phyloP scores from a whole-genome alignment of 2,329 filamentous ascomycete genomes.

The Daldinia sp. region DNA sequence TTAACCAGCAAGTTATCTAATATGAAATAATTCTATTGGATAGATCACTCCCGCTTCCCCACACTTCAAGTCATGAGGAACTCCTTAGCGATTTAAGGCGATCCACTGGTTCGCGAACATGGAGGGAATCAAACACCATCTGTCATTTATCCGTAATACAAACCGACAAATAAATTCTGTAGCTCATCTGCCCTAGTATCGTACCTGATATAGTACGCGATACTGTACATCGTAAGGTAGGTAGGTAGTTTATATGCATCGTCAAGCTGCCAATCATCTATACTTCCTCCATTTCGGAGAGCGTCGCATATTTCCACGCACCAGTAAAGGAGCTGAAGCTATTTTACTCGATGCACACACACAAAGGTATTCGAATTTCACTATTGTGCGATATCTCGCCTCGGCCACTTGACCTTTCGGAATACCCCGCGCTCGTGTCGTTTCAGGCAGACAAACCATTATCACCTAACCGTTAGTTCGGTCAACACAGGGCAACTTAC shows the following conservation, averaged over 20 bases:
- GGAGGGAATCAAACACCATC: neutral
- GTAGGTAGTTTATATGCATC: neutral
- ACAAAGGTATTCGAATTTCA: no score
- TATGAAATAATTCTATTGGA: neutral
- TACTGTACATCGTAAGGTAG: no score
- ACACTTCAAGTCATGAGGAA: neutral
- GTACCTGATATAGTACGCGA: neutral
- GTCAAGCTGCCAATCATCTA: neutral
- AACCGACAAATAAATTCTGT: neutral
- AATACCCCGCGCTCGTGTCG: constrained; percentile 1
- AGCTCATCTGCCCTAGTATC: neutral
- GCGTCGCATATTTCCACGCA: neutral
- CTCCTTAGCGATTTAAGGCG: neutral
- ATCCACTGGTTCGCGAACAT: neutral
- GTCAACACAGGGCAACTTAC: neutral
- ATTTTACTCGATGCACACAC: no score
- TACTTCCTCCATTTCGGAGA: neutral
- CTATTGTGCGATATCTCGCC: no score
- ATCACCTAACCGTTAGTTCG: no score
- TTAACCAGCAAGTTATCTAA: no score
- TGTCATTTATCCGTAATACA: neutral
- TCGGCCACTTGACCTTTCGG: neutral
- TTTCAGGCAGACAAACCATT: constrained; percentile 12
- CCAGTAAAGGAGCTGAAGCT: no score
- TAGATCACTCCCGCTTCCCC: neutral